Base-by-base conservation (phyloP, 1,284 basidiomycete genomes). In the Sphaerobolus stellatus region DNA sequence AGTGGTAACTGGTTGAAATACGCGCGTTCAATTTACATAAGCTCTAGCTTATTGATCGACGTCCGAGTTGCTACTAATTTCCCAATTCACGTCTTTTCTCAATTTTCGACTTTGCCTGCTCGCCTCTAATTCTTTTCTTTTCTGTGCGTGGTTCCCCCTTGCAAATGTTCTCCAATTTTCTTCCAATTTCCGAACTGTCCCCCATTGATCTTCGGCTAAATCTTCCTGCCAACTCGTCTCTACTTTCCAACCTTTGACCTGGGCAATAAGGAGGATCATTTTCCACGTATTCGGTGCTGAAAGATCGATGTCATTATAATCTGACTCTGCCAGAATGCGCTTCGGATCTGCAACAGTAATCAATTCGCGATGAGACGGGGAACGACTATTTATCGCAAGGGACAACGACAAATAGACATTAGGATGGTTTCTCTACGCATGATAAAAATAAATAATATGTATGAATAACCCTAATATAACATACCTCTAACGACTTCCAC, bases 331-430 rank as follows among this genome's bases (percentile, higher is more conserved):
- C 47, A 94, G 78, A 33, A 94, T 75, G 9, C 88, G 82, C 55
- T 78, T 64, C 2, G 83, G 71, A 46, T 81, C 71, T 60, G 82
- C 86, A 2, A 74, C 73, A 46, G 75, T 70, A 52, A 92, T 84
- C 31, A 93, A 74, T 4, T 75, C 72, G 47, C 71, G 72, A 61
- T 86, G 78, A 48, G 79, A 80, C 2, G 75, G 71, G 11, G 86
- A 86, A 44, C 85, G 83, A 28, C 77, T 72, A 60, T 92, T 92
- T 63, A 93, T 89, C 48, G 77, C 81, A 1, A 82, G 88, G 0
- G 91, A 92, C 13, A 92, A 72, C 1, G 91, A 93, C 55, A 93
- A 75, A 68, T 82, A 93, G 46, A 81, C 74, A 65, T 93, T 93
- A 7, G 69, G 61, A 61, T 92, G 82, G 43, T 67, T 74, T 70